Percentiles rank a stretch among this genome's conserved stretches.
Conservation (phyloP, 768 basidiomycete species). For the Hysterangium stoloniferum region DNA sequence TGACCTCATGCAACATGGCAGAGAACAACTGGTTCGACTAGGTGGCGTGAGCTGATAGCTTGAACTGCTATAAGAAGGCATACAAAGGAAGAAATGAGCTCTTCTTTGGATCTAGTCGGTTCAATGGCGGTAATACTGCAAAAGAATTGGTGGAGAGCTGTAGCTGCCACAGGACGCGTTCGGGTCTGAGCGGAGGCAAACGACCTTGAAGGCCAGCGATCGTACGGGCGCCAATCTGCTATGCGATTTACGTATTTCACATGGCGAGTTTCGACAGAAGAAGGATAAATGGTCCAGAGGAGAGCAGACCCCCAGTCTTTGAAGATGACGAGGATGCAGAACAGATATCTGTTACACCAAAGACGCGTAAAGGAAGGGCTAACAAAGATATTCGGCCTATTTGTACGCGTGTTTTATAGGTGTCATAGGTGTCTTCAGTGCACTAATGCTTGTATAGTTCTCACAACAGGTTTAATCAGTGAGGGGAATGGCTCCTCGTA, state of each 20-base stretch:
- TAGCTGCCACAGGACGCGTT: neutral
- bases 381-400: conserved; percentile 73
- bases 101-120: conserved; percentile 29
- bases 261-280: conserved; percentile 61
- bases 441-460: too few relatives aligned
- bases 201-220: neutral
- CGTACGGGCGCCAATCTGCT: neutral
- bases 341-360: conserved; percentile 19
- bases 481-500: conserved; percentile 98
- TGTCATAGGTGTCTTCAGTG: too few relatives aligned
- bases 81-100: conserved; percentile 23
- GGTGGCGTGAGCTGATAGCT: neutral
- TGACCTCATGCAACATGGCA: conserved; percentile 67
- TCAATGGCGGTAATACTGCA: conserved; percentile 12
- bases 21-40: conserved; percentile 29
- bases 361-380: conserved; percentile 42
- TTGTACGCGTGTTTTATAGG: too few relatives aligned
- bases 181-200: neutral
- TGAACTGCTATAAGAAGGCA: neutral
- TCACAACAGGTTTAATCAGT: conserved; percentile 82
- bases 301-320: conserved; percentile 62
- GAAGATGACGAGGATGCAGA: conserved; percentile 28
- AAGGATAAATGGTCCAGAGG: conserved; percentile 86
- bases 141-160: neutral
- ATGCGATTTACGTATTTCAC: neutral